These are phyloP conservation scores for Trypanosoma congolense DNA, from an alignment of 208 protist genomes.

Conservation along the genomic window DNA sequence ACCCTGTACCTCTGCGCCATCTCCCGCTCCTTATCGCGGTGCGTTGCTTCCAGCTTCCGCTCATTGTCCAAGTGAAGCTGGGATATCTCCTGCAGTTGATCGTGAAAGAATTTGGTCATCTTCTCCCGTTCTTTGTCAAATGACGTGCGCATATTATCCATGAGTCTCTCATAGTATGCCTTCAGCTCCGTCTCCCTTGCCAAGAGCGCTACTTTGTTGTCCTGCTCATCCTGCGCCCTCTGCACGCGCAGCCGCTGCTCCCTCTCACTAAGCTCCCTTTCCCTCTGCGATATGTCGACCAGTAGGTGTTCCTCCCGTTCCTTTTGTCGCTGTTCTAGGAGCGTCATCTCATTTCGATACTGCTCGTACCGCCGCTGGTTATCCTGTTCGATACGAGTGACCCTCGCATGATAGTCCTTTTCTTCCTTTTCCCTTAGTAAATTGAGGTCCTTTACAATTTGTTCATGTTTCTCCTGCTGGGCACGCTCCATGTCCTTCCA, in stretches of 20 bases:
- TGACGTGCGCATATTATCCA: constrained; percentile 32
- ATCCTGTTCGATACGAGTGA: constrained; percentile 34
- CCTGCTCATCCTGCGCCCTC: constrained; percentile 31
- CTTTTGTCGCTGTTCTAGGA: constrained; percentile 26
- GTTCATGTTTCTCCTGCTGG: constrained; percentile 33
- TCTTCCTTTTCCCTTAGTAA: constrained; percentile 30
- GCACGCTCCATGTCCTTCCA: constrained; percentile 30
- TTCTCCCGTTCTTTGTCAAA: constrained; percentile 42
- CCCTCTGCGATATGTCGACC: constrained; percentile 39
- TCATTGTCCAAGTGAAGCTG: constrained; percentile 51
- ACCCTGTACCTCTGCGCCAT: constrained; percentile 24
- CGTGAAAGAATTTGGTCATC: constrained; percentile 33
- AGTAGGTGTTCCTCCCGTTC: constrained; percentile 48
- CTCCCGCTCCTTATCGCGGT: constrained; percentile 62
- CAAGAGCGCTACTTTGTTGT: constrained; percentile 25
- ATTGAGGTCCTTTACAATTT: constrained; percentile 23
- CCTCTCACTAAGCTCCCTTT: constrained; percentile 41
- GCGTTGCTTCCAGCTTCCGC: constrained; percentile 53
- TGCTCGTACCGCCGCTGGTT: constrained; percentile 35
- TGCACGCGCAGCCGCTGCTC: constrained; percentile 40
- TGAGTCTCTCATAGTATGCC: constrained; percentile 42
- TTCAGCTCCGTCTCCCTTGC: constrained; percentile 44
- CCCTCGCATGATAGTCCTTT: constrained; percentile 30
- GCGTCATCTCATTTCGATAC: constrained; percentile 21
- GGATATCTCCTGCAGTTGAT: constrained; percentile 59